Evolutionary conservation across 257 asterid genomes (phyloP), one percentile per base, ranked within the genome.

Genomic region (Ophiorrhiza pumila): DNA sequence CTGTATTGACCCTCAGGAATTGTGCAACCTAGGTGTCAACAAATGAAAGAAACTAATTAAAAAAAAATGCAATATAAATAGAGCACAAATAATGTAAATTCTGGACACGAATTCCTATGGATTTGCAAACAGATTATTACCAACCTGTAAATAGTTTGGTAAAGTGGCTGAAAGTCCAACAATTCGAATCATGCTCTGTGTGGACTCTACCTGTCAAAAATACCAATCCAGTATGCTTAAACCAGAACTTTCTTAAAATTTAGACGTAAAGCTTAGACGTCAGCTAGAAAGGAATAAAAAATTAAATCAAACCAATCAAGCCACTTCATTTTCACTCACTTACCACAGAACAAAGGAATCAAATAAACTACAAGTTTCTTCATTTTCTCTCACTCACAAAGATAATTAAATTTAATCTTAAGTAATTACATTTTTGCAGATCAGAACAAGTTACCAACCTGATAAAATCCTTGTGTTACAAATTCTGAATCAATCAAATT

Each of bases 111-210:
- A 25, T 31, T 9, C 63, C 63, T 17, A 43, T 17, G 10, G 39
- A 49, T 45, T 60, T 58, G 56, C 7, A 14, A 58, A 67, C 9
- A 32, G 25, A 8, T 10, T 45, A 68, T 13, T 60, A 68, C 63
- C 23, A 77, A 94, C 99, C 99, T 94, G 98, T 81, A 91, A 80
- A 83, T 94, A 94, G 78, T 90, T 91, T 74, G 99, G 99, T 63
- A 94, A 83, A 53, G 98, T 94, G 75, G 99, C 99, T 77, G 99
- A 94, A 80, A 94, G 97, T 72, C 99, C 99, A 75, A 94, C 99
- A 37, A 94, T 91, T 66, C 99, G 97, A 43, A 94, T 94, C 99
- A 94, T 94, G 79, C 95, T 88, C 81, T 94, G 99, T n/a, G 97
- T 86, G 72, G 97, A 90, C 82, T 94, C 99, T 61, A 94, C 99